Base-by-base conservation (phyloP, 108 stramenopile species). In the Pseudonitzschia delicatissima region DNA sequence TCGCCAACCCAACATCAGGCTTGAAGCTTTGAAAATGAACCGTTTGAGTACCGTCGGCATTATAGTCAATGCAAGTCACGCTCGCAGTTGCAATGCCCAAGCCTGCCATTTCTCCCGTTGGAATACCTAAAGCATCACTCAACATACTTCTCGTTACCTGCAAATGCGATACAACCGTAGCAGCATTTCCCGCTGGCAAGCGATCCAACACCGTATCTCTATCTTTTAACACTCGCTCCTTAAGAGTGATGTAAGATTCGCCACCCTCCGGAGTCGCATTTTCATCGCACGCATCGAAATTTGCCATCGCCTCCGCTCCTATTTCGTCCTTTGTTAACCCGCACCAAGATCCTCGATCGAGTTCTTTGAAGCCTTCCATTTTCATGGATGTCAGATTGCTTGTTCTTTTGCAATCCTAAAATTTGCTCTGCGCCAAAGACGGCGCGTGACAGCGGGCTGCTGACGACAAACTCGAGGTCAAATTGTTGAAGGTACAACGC, bases 1-100 rank as follows among this genome's bases (percentile, higher is more conserved):
- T 53, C 53, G 63, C 59, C 26, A 95, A 62, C 11, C 91, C 94
- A 42, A 78, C 88, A 6, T 92, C 78, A 20, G 94, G 94, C 57
- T 95, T 95, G 79, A 90, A 89, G 47, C 79, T 81, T 57, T 87
- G 86, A 67, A 89, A 91, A 63, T 87, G 84, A 3, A 95, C 89
- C 23, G 72, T 72, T 49, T 85, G 78, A 12, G 67, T 69, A 26
- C 78, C 85, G 26, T 68, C 77, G 11, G 65, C 76, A 53, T 80
- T 70, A 57, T 91, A 92, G 61, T 95, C 94, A 42, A 95, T 82
- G 62, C 89, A 90, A 5, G 88, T 88, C 13, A 95, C 77, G 25
- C 80, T 82, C 35, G 94, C 94, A 11, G 94, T 95, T 39, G 84
- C 87, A 63, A 95, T 74, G 45, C 79, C 77, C 33, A 95, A 57